Evolutionary conservation across 148 eudicot species (phyloP), one percentile per base, ranked within the genome.

Genomic region (Fagopyrum esculentum): DNA sequence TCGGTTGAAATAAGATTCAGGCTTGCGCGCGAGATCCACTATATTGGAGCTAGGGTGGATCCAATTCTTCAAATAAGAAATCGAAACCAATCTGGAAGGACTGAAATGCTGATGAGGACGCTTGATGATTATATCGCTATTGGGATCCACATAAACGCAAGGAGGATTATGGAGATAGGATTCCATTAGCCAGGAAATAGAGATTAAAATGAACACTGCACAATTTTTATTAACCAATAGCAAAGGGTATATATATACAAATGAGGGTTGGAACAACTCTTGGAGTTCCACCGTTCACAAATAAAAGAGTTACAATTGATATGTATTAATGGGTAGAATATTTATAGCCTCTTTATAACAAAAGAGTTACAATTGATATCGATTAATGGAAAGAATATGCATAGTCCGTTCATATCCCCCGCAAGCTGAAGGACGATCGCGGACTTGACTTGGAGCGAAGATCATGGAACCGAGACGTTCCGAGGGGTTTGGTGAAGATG

Each of bases 71-170:
- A 95, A 66, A 30, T 92, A 95, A 16, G 96, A 90, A 2, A 86
- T 77, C 0, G 86, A 73, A 40, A 95, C 98, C 51, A 86, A 49
- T 6, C 98, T 97, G 4, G 87, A 86, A 43, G 97, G 92, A 43
- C 86, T 82, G 4, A 95, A 97, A 72, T 85, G 82, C 0, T 87
- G 80, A 51, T 95, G 97, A 5, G 85, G 89, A 2, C 96, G 85
- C 29, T 92, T 90, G 75, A 95, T 87, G 75, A 95, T 82, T 96
- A 95, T 95, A 69, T 95, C 97, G n/a, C 90, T 84, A 0, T 97
- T 95, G 44, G 98, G 98, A 47, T 89, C 92, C 4, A 95, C 91
- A 74, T 78, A 92, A 3, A 90, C 98, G 0, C 87, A 73, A 1
- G 97, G 98, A 6, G 93, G 80, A 60, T 90, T 86, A 40, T 88